Conservation (phyloP, 805 yeast genomes). For the Lachancea nothofagi region DNA sequence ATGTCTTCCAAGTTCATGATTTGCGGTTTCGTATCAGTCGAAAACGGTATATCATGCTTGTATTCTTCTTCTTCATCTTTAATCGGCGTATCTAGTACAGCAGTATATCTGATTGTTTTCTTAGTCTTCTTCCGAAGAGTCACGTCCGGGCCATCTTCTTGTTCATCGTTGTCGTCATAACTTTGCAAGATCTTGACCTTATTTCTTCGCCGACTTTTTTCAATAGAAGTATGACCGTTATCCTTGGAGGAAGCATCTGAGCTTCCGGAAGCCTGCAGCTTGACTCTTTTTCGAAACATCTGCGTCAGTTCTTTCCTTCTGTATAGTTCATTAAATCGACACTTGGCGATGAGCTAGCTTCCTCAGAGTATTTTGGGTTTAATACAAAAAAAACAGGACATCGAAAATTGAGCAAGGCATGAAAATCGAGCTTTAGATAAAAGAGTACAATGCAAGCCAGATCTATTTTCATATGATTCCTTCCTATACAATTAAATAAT, state of each 20-base stretch:
- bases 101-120: background rate
- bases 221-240: background rate
- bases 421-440: too few relatives aligned
- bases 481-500: too few relatives aligned
- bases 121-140: slow-evolving; percentile 1
- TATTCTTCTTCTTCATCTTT: background rate
- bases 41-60: background rate
- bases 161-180: slow-evolving; percentile 7
- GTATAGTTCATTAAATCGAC: too few relatives aligned
- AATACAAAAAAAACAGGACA: too few relatives aligned
- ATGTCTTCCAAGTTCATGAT: slow-evolving; percentile 22
- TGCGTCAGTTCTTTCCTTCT: background rate
- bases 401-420: too few relatives aligned
- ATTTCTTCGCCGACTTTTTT: slow-evolving; percentile 7
- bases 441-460: too few relatives aligned
- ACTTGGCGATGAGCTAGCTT: too few relatives aligned
- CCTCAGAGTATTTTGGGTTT: too few relatives aligned
- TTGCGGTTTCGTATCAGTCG: background rate
- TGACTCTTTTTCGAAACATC: slow-evolving; percentile 7
- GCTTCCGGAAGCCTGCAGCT: background rate
- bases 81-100: background rate
- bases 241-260: background rate
- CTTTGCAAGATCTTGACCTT: slow-evolving; percentile 6
- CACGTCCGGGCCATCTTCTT: background rate
- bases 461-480: too few relatives aligned